Conservation (phyloP, 2,329 filamentous ascomycete genomes). For the Colletotrichum phormii region DNA sequence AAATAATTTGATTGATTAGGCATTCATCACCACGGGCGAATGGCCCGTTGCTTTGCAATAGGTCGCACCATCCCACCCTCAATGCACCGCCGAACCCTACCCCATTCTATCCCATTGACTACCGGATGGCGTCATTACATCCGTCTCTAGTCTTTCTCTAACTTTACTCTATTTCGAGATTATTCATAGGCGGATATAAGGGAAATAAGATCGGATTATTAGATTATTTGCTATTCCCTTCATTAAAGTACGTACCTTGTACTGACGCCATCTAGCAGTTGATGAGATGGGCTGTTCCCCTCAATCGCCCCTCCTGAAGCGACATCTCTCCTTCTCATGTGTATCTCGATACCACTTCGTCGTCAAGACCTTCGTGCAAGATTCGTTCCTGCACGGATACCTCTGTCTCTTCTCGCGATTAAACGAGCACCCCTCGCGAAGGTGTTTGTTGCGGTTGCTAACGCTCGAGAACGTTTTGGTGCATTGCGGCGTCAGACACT, state of each 20-base stretch:
- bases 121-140: no score
- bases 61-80: neutral
- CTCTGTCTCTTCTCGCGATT: slow-evolving; percentile 37
- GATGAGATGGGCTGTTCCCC: no score
- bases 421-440: slow-evolving; percentile 43
- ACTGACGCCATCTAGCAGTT: no score
- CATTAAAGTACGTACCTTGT: no score
- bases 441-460: slow-evolving; percentile 48
- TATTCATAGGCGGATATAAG: no score
- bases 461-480: slow-evolving; percentile 45
- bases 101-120: no score
- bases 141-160: no score
- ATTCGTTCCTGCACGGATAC: slow-evolving; percentile 42
- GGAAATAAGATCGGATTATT: no score
- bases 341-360: slow-evolving; percentile 45
- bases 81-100: neutral
- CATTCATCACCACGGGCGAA: no score
- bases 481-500: slow-evolving; percentile 39
- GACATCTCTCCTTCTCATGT: slow-evolving; percentile 45
- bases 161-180: no score
- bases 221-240: no score
- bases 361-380: slow-evolving; percentile 41
- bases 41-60: neutral
- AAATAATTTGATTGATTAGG: no score
- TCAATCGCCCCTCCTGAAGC: slow-evolving; percentile 30